Conservation (phyloP, 2,329 filamentous ascomycete species). For the Hypoxylon sp. region DNA sequence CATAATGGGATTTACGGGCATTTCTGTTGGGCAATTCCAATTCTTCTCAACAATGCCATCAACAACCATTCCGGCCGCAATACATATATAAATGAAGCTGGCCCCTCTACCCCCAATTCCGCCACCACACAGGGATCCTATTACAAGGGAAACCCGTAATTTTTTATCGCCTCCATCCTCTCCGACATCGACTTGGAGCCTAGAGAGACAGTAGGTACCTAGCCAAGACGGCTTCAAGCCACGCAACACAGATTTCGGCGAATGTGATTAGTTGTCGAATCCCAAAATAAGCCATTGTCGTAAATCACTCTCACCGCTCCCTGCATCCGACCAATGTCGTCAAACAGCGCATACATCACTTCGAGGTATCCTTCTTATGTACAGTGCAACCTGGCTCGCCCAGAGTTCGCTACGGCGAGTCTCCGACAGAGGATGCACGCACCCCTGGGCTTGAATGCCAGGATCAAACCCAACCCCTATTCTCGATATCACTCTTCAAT, state of each 20-base stretch:
- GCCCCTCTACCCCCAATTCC: background rate
- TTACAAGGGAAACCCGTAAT: background rate
- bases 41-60: background rate
- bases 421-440: background rate
- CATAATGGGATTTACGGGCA: background rate
- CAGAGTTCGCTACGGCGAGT: constrained; percentile 4
- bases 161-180: background rate
- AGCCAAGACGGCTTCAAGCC: constrained; percentile 19
- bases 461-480: background rate
- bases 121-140: background rate
- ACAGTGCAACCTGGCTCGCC: constrained; percentile 10
- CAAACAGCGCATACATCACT: constrained; percentile 35
- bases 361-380: background rate
- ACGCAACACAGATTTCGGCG: constrained; percentile 3
- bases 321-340: constrained; percentile 21
- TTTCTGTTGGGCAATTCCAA: constrained; percentile 23
- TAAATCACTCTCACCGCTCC: constrained; percentile 32
- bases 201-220: background rate
- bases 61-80: background rate
- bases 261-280: constrained; percentile 8
- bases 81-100: background rate
- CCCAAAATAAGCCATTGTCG: constrained; percentile 5
- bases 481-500: background rate
- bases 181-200: background rate
- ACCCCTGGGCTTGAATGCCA: background rate